Evolutionary conservation across 2,329 filamentous ascomycete species (phyloP).

Genomic region (Blastomyces gilchristii): DNA sequence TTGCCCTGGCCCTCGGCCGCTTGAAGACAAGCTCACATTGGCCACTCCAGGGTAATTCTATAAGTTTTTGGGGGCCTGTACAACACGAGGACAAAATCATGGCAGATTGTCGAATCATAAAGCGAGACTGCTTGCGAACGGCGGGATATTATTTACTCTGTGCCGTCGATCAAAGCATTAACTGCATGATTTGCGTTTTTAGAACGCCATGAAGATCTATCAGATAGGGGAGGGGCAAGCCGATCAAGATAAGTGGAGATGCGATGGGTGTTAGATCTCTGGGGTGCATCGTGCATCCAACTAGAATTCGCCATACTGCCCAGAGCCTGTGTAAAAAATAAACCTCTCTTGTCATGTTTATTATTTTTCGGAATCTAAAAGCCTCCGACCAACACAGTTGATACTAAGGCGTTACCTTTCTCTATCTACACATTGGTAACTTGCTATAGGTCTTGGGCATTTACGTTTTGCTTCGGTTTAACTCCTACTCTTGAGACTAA

Average conservation of each 20-base stretch:
- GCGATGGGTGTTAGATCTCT: background rate
- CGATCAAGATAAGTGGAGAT: background rate
- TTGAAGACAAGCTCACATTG: background rate
- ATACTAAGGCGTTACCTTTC: background rate
- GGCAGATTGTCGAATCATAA: background rate
- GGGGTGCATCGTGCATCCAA: background rate
- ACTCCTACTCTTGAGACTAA: background rate
- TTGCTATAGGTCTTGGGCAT: background rate
- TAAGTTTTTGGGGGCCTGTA: conserved; percentile 6
- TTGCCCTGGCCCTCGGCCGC: background rate
- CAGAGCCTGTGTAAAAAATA: background rate
- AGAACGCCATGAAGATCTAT: background rate
- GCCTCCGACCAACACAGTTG: background rate
- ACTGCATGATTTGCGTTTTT: background rate
- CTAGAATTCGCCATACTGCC: background rate
- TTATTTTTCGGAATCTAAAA: background rate
- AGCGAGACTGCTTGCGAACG: background rate
- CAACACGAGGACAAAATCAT: background rate
- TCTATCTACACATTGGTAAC: background rate
- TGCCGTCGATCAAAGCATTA: background rate
- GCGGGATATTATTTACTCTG: background rate
- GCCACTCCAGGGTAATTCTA: background rate
- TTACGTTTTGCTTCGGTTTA: background rate
- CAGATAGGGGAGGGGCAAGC: background rate
- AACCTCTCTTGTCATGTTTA: background rate